Percentiles rank a stretch among this genome's conserved stretches.
Evolutionary conservation across 2,329 filamentous ascomycete genomes (phyloP).

Genomic region (Colletotrichum horii): DNA sequence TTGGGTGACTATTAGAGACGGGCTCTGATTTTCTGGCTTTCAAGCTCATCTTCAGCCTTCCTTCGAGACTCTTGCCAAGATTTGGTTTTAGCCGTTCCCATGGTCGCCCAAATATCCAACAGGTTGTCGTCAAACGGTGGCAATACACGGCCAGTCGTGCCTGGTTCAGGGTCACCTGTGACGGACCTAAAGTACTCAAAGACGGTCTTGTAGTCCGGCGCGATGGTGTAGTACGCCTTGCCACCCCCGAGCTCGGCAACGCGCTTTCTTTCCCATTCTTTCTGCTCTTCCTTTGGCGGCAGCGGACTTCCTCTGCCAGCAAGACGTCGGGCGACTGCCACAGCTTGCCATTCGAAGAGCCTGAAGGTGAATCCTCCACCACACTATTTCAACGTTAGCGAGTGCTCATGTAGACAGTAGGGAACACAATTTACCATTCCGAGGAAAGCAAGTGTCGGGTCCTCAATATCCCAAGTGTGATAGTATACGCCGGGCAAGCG

Average conservation of each 20-base stretch:
- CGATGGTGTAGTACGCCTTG: constrained; percentile 37
- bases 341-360: constrained; percentile 43
- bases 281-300: constrained; percentile 31
- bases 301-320: constrained; percentile 32
- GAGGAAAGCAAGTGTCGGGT: constrained; percentile 37
- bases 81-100: constrained; percentile 32
- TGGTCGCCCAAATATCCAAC: constrained; percentile 35
- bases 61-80: constrained; percentile 31
- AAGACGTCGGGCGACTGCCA: constrained; percentile 38
- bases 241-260: constrained; percentile 33
- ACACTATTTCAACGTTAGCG: constrained; percentile 24
- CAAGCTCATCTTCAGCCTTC: constrained; percentile 29
- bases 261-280: constrained; percentile 34
- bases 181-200: constrained; percentile 44
- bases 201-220: constrained; percentile 40
- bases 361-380: constrained; percentile 41
- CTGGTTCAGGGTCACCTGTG: constrained; percentile 44
- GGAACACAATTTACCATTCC: constrained; percentile 34
- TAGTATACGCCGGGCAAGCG: constrained; percentile 39
- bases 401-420: no score
- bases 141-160: constrained; percentile 41
- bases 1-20: neutral
- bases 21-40: neutral
- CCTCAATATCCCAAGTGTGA: constrained; percentile 39
- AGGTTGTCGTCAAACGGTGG: constrained; percentile 47